Base-by-base conservation (phyloP, 768 basidiomycete species). In the Polyporus arcularius region DNA sequence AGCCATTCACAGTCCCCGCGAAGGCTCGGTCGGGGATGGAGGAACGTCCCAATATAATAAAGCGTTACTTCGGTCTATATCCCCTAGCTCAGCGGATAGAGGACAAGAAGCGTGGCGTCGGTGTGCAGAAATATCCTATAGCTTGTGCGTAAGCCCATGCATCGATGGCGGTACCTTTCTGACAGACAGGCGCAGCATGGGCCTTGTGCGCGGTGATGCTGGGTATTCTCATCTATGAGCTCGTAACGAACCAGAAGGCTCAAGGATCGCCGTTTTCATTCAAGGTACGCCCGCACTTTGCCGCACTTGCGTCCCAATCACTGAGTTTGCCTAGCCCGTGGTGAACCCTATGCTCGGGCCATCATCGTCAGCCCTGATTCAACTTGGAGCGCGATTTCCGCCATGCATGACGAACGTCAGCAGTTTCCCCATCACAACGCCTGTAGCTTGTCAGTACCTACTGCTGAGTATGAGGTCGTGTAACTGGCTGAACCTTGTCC, bases 271-370 rank as follows among this genome's bases (percentile, higher is more conserved):
- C 92, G 0, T 80, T 98, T 49, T 94, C 95, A 2, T 86, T 94
- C 72, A 90, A 94, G 79, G 92, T 86, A 59, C 57, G 78, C 65
- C 9, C 31, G 11, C 8, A 9, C 11, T 16, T 32, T 51, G 40
- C 31, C 28, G 14, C 18, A 48, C 26, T 4, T 47, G 28, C n/a
- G 35, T 32, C 40, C 10, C 11, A 11, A 55, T 49, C 8, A 55
- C 28, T 12, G 26, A 55, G 16, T 39, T 14, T 1, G 4, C 49
- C 18, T 58, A 93, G 88, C 92, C 92, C 21, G 80, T 82, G 3
- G 84, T 94, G 54, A 96, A 96, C 68, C 87, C 87, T 4, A 93
- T 96, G 92, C 79, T 98, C 16, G 96, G 96, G 2, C 96, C 96
- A 3, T 89, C 92, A 0, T 84, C 82, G 50, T 87, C 87, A 48